Evolutionary conservation across 2,329 filamentous ascomycete species (phyloP).

Genomic region (Colletotrichum sp.): DNA sequence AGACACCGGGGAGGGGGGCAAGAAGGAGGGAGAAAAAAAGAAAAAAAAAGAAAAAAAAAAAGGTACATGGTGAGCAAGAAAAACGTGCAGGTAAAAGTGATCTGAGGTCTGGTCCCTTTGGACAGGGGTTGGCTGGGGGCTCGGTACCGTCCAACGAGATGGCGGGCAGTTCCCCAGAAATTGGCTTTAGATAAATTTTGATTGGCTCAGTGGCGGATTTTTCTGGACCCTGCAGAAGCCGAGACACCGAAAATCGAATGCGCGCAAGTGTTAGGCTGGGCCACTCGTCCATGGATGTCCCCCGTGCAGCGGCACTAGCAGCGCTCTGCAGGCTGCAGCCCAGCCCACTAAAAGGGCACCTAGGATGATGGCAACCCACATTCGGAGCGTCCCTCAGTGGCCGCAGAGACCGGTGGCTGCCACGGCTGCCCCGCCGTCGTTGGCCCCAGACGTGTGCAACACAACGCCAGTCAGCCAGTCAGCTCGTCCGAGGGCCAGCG

Average conservation of each 20-base stretch:
- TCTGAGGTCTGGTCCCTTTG: neutral
- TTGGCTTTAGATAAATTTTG: neutral
- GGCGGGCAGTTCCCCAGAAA: neutral
- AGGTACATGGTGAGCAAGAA: neutral
- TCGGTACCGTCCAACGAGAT: neutral
- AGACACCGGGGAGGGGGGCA: neutral
- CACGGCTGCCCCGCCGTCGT: neutral
- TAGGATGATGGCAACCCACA: neutral
- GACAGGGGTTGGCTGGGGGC: neutral
- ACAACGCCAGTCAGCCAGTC: neutral
- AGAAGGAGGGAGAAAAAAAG: neutral
- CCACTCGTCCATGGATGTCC: neutral
- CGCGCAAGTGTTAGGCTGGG: neutral
- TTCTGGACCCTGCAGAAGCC: neutral
- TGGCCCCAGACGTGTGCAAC: neutral
- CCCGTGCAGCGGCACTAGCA: neutral
- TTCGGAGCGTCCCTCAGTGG: neutral
- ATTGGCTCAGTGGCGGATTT: neutral
- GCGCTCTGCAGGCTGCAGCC: neutral
- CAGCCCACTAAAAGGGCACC: neutral
- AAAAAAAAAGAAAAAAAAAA: neutral
- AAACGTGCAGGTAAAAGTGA: neutral
- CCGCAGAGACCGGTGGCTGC: neutral
- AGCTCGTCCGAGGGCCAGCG: neutral
- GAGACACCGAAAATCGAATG: slow-evolving; percentile 3